Percentiles rank a stretch among this genome's conserved stretches.
Evolutionary conservation across 768 basidiomycete genomes (phyloP).

Genomic region (Serendipita sp.): DNA sequence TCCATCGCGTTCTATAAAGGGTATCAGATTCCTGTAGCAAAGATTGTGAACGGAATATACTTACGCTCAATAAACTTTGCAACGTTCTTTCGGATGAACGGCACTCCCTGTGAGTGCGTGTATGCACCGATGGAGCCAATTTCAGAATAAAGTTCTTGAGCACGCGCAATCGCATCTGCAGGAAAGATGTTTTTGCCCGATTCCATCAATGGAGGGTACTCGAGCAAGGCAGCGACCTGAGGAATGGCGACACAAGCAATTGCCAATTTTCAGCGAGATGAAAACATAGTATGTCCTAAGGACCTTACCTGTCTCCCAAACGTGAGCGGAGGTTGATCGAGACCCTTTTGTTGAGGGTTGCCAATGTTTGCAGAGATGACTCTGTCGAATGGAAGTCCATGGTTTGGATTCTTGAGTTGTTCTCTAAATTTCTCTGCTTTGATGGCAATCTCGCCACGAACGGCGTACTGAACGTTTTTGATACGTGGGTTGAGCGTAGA

Average conservation of each 20-base stretch:
- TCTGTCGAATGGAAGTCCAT: constrained; percentile 64
- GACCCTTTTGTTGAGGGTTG: constrained; percentile 89
- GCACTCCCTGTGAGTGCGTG: constrained; percentile 86
- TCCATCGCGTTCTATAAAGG: constrained; percentile 63
- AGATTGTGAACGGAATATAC: constrained; percentile 14
- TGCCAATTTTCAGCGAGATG: background rate
- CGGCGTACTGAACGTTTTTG: constrained; percentile 85
- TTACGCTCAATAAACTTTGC: constrained; percentile 77
- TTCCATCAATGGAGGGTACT: constrained; percentile 77
- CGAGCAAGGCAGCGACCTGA: constrained; percentile 78
- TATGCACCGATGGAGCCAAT: constrained; percentile 92
- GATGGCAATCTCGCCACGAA: constrained; percentile 92
- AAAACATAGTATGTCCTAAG: background rate
- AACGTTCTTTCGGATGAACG: constrained; percentile 71
- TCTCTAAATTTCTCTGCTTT: constrained; percentile 74
- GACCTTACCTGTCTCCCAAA: constrained; percentile 69
- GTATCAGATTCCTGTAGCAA: background rate
- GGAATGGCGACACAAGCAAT: constrained; percentile 3
- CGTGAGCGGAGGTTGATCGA: constrained; percentile 86
- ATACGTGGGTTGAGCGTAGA: constrained; percentile 70
- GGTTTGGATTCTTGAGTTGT: constrained; percentile 38
- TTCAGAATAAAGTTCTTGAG: constrained; percentile 60
- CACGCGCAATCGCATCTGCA: constrained; percentile 66
- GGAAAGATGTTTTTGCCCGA: constrained; percentile 54
- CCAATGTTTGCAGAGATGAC: constrained; percentile 95